A percentile compares a stretch with the other conserved stretches of the same genome.
Evolutionary conservation across 2,329 filamentous ascomycete species (phyloP).

Genomic region (Tympanopsis confertula): DNA sequence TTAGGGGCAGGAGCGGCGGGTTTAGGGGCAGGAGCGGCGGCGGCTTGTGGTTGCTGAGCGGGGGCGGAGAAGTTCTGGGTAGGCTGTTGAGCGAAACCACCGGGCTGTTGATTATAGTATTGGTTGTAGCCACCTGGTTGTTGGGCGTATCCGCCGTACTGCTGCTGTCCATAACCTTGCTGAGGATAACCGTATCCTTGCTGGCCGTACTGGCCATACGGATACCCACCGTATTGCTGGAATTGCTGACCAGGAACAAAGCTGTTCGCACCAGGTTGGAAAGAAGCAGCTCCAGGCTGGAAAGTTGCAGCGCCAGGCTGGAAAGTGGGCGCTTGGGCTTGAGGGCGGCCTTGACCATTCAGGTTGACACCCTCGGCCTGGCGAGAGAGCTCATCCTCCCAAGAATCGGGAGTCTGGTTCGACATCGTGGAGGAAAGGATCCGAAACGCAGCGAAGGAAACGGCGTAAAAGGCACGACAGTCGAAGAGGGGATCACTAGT

Average conservation of each 20-base stretch:
- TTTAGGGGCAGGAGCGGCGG: constrained; percentile 25
- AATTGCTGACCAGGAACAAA: constrained; percentile 63
- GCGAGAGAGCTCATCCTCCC: constrained; percentile 76
- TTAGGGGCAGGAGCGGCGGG: constrained; percentile 34
- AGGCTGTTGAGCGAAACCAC: constrained; percentile 27
- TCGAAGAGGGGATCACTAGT: too few relatives aligned
- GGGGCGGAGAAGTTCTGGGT: constrained; percentile 25
- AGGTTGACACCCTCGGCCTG: constrained; percentile 70
- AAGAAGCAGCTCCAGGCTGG: constrained; percentile 47
- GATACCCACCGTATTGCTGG: constrained; percentile 29
- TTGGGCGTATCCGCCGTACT: background rate
- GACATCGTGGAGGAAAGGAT: constrained; percentile 49
- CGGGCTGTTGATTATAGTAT: constrained; percentile 24
- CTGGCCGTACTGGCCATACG: background rate
- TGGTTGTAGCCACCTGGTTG: constrained; percentile 29
- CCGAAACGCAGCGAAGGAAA: constrained; percentile 11
- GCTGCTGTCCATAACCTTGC: constrained; percentile 1
- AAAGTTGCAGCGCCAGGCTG: constrained; percentile 42
- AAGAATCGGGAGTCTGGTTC: constrained; percentile 65
- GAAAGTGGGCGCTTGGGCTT: constrained; percentile 29
- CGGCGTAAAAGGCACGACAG: constrained; percentile 22
- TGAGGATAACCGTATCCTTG: background rate
- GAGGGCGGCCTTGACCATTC: constrained; percentile 24
- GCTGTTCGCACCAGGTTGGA: constrained; percentile 52
- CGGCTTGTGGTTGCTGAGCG: constrained; percentile 20